These are phyloP conservation scores for Entamoeba dispar DNA, from an alignment of 208 protist genomes.

Conservation along the genomic window DNA sequence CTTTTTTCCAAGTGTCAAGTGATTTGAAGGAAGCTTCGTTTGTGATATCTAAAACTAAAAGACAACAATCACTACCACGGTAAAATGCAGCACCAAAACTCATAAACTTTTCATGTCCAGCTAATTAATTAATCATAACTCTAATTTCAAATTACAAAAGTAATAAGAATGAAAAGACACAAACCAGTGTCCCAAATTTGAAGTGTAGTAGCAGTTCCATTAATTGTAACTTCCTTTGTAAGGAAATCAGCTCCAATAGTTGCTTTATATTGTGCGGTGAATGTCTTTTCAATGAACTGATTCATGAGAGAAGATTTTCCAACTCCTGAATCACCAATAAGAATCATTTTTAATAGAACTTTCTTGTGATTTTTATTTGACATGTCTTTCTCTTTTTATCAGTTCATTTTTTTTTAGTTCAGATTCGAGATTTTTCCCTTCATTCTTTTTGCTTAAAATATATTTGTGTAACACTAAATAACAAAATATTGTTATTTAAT, in stretches of 20 bases:
- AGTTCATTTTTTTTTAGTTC: too few species aligned
- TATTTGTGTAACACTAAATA: too few species aligned
- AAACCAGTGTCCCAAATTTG: constrained; percentile 13
- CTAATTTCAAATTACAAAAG: too few species aligned
- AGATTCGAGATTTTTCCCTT: too few species aligned
- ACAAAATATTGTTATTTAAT: too few species aligned
- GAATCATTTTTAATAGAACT: neutral
- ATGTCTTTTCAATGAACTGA: neutral
- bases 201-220: neutral
- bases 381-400: neutral
- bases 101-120: neutral
- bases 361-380: neutral
- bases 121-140: neutral
- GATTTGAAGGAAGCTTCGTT: neutral
- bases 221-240: neutral
- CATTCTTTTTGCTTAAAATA: too few species aligned
- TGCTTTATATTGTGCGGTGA: neutral
- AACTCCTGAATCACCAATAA: neutral
- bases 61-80: neutral
- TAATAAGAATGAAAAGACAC: neutral
- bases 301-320: neutral
- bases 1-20: neutral
- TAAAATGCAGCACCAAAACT: neutral
- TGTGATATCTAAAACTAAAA: neutral
- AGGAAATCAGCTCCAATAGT: neutral